These are phyloP conservation scores for Penicillium sp. DNA, from an alignment of 2,329 filamentous ascomycete genomes.

Conservation along the genomic window DNA sequence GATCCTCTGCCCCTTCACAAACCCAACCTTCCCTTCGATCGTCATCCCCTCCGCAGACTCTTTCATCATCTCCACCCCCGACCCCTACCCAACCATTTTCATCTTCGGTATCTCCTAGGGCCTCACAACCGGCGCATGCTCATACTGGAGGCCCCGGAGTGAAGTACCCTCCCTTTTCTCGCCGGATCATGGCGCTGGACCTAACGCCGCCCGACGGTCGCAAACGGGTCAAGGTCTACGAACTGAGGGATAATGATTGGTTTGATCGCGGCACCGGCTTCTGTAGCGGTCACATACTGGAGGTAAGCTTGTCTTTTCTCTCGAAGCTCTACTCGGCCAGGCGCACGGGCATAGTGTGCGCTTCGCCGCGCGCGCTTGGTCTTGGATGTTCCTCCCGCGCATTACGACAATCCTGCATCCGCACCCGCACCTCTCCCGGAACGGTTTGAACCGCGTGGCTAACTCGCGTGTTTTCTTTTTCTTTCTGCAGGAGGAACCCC, in stretches of 20 bases:
- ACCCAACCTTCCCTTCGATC: conserved; percentile 17
- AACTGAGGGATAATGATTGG: conserved; percentile 98
- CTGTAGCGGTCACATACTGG: conserved; percentile 74
- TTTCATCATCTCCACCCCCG: conserved; percentile 25
- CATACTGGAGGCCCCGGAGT: conserved; percentile 39
- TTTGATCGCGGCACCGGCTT: conserved; percentile 96
- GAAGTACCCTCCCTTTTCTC: conserved; percentile 36
- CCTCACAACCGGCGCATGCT: conserved; percentile 34
- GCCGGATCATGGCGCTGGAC: conserved; percentile 49
- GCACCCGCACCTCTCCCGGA: neutral
- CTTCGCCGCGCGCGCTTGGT: conserved; percentile 17
- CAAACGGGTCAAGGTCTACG: conserved; percentile 92
- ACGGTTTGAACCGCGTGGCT: neutral
- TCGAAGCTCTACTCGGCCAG: neutral
- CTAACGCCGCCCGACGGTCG: conserved; percentile 50
- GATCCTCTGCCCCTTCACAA: conserved; percentile 8
- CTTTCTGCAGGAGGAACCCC: conserved; percentile 67
- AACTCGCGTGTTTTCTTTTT: conserved; percentile 3
- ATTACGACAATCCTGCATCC: conserved; percentile 2
- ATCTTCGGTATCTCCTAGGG: conserved; percentile 15
- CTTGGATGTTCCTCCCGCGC: conserved; percentile 1
- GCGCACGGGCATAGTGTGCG: neutral
- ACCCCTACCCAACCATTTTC: conserved; percentile 13
- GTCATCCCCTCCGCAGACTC: conserved; percentile 27
- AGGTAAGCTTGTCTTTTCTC: conserved; percentile 56